phyloP scores from a whole-genome alignment of 768 basidiomycete genomes.

The Rubroboletus satanas region DNA sequence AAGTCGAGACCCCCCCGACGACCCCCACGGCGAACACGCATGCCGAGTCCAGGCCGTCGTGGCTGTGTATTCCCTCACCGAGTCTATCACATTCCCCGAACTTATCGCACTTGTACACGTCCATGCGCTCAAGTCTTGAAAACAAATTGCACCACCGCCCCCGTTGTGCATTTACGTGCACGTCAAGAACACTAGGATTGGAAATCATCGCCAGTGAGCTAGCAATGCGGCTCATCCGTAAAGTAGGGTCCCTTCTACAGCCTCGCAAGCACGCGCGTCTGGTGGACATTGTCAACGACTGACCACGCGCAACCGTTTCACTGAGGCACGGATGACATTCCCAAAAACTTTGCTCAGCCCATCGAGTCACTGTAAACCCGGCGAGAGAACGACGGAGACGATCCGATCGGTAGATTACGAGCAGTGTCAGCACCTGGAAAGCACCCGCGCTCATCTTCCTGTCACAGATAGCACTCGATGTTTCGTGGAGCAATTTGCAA shows the following conservation, averaged over 20 bases:
- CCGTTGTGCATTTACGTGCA: neutral
- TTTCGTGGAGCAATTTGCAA: neutral
- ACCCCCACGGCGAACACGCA: slow-evolving; percentile 15
- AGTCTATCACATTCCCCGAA: slow-evolving; percentile 3
- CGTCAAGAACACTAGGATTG: no score
- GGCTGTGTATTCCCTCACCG: neutral
- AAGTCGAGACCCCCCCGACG: slow-evolving; percentile 19
- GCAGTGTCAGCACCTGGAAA: neutral
- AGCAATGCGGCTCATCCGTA: no score
- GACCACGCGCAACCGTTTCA: no score
- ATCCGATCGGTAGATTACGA: slow-evolving; percentile 7
- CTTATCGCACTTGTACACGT: slow-evolving; percentile 4
- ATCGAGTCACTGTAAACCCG: neutral
- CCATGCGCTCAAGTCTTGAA: neutral
- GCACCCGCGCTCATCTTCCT: neutral
- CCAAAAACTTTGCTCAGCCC: slow-evolving; percentile 5
- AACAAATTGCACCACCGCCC: neutral
- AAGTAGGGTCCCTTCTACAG: no score
- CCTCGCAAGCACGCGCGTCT: no score
- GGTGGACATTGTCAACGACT: no score
- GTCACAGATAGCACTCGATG: neutral
- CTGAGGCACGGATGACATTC: slow-evolving; percentile 1
- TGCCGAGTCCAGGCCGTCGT: slow-evolving; percentile 5
- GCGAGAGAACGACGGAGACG: neutral
- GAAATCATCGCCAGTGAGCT: no score